phyloP scores from a whole-genome alignment of 2,329 filamentous ascomycete species.

The Orbilia quercus region DNA sequence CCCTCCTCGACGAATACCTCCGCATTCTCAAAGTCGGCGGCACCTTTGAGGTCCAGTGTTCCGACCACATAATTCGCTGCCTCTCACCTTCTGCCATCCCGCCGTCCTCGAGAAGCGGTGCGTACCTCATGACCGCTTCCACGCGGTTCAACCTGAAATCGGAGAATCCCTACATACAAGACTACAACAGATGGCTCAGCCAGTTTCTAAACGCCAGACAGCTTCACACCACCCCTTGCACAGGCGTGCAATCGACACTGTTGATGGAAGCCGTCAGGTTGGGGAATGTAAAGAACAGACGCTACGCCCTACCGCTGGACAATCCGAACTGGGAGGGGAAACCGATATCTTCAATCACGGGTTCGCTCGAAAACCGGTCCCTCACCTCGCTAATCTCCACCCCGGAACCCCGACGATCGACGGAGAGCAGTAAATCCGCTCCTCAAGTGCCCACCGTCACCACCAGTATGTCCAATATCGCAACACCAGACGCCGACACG shows the following conservation, averaged over 20 bases:
- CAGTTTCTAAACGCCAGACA: constrained; percentile 78
- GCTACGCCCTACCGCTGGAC: constrained; percentile 70
- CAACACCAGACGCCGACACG: constrained; percentile 22
- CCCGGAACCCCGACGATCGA: constrained; percentile 34
- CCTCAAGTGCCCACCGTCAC: constrained; percentile 20
- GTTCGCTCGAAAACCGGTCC: constrained; percentile 45
- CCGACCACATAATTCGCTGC: constrained; percentile 82
- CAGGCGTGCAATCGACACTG: constrained; percentile 78
- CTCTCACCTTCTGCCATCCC: constrained; percentile 65
- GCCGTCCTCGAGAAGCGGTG: constrained; percentile 73
- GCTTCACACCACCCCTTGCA: constrained; percentile 80
- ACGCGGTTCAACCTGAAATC: constrained; percentile 76
- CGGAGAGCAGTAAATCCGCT: constrained; percentile 49
- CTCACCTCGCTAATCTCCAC: constrained; percentile 35
- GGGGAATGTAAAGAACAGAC: constrained; percentile 75
- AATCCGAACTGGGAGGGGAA: constrained; percentile 59
- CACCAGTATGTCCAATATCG: neutral
- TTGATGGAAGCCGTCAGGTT: constrained; percentile 79
- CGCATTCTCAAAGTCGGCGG: constrained; percentile 82
- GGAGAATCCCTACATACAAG: constrained; percentile 81
- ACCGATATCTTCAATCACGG: constrained; percentile 26
- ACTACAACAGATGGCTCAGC: constrained; percentile 85
- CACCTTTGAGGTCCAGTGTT: constrained; percentile 76
- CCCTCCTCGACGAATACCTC: constrained; percentile 77
- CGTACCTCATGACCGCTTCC: constrained; percentile 83